Percentiles rank a stretch among this genome's conserved stretches.
Evolutionary conservation across 2,329 filamentous ascomycete genomes (phyloP).

Genomic region (Amphichorda felina): DNA sequence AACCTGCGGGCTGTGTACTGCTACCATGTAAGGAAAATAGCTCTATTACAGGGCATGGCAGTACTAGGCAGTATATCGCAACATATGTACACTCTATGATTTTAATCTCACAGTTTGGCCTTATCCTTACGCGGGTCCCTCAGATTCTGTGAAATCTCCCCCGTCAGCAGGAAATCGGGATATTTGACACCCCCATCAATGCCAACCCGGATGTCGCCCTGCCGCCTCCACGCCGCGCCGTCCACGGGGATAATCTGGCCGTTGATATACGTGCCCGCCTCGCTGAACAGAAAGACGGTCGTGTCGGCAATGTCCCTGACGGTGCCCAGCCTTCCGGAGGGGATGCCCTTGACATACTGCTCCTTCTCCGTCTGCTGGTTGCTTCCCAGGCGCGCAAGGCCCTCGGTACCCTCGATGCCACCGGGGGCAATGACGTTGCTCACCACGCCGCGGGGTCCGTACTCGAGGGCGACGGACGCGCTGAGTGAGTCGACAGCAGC

Average conservation of each 20-base stretch:
- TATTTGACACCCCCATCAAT: conserved; percentile 36
- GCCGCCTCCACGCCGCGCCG: conserved; percentile 44
- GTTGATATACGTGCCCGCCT: conserved; percentile 77
- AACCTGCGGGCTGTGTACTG: too few species aligned
- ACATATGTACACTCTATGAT: too few species aligned
- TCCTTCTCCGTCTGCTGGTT: conserved; percentile 17
- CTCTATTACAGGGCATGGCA: too few species aligned
- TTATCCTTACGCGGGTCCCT: conserved; percentile 20
- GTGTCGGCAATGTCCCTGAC: conserved; percentile 88
- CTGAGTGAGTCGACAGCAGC: conserved; percentile 81
- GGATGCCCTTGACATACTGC: conserved; percentile 38
- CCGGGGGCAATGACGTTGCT: conserved; percentile 86
- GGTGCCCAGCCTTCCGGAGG: conserved; percentile 63
- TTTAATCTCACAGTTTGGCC: conserved; percentile 30
- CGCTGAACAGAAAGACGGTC: conserved; percentile 79
- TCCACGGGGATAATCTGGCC: conserved; percentile 71
- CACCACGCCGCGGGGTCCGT: conserved; percentile 75
- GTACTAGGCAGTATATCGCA: too few species aligned
- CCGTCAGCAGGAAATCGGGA: conserved; percentile 32
- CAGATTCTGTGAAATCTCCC: conserved; percentile 19
- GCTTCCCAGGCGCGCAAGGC: conserved; percentile 51
- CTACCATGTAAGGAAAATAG: too few species aligned
- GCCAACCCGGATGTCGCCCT: conserved; percentile 32
- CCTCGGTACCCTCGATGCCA: conserved; percentile 76
- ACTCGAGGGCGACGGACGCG: conserved; percentile 71